phyloP scores from a whole-genome alignment of 352 stramenopile species.

The Globisporangium acanthophoron region DNA sequence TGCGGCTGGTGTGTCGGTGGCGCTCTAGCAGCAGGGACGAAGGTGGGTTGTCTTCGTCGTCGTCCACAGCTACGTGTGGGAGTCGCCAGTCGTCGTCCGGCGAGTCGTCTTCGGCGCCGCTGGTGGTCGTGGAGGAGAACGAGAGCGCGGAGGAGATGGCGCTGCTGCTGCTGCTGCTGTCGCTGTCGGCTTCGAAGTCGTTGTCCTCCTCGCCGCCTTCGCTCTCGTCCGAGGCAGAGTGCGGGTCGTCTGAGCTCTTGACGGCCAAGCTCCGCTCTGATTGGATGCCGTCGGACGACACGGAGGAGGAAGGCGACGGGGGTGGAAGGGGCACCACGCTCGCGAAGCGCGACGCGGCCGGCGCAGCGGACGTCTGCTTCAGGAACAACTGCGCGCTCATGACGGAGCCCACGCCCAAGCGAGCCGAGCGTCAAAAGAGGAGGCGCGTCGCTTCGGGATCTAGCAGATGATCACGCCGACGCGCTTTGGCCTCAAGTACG shows the following conservation, averaged over 20 bases:
- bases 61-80: neutral
- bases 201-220: conserved; percentile 5
- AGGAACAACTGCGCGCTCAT: neutral
- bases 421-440: no score
- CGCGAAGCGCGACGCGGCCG: neutral
- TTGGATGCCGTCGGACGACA: conserved; percentile 4
- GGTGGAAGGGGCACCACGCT: conserved; percentile 11
- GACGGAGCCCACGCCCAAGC: no score
- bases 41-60: neutral
- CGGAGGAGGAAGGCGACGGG: neutral
- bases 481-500: conserved; percentile 80
- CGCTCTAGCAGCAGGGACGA: neutral
- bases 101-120: neutral
- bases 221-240: conserved; percentile 15
- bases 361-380: neutral
- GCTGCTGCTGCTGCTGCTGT: conserved; percentile 5
- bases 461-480: conserved; percentile 61
- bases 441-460: no score
- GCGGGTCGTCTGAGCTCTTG: conserved; percentile 3
- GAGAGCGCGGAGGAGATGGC: conserved; percentile 9
- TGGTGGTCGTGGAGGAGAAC: conserved; percentile 10
- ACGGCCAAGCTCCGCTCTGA: conserved; percentile 11
- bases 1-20: conserved; percentile 5
- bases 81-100: neutral
- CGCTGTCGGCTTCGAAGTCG: conserved; percentile 5